Evolutionary conservation across 495 filamentous ascomycete genomes (phyloP).

Genomic region (Cairneyella variabilis): DNA sequence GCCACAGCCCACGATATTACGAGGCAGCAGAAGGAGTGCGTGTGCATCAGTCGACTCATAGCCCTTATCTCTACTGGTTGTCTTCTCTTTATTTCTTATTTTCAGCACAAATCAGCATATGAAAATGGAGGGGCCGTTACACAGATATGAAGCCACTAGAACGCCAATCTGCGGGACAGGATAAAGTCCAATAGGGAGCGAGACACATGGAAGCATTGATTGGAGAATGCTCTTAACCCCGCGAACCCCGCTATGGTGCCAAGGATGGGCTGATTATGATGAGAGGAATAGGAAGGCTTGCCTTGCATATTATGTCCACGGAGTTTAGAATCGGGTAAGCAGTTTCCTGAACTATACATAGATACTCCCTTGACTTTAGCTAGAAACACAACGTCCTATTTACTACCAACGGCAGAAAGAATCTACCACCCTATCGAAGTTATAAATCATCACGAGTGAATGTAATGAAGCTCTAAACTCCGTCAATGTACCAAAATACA

Average conservation of each 20-base stretch:
- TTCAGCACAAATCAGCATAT: not conserved
- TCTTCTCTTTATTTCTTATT: not conserved
- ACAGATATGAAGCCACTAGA: not conserved
- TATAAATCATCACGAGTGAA: too few relatives aligned
- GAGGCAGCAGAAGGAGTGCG: not conserved
- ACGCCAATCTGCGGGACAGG: slow-evolving; percentile 7
- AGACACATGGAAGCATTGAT: not conserved
- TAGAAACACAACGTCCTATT: too few relatives aligned
- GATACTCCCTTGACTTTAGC: too few relatives aligned
- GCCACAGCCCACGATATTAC: too few relatives aligned
- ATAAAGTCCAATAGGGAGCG: slow-evolving; percentile 1
- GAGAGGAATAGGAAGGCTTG: not conserved
- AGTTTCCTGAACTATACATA: too few relatives aligned
- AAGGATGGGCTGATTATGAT: too few relatives aligned
- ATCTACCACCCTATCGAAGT: too few relatives aligned
- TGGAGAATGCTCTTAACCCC: slow-evolving; percentile 9
- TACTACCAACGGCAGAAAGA: too few relatives aligned
- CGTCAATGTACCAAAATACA: too few relatives aligned
- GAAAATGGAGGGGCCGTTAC: not conserved
- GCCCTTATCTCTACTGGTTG: not conserved
- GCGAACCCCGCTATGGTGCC: too few relatives aligned
- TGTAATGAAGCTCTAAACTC: too few relatives aligned
- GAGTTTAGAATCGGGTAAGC: too few relatives aligned
- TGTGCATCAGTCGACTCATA: not conserved
- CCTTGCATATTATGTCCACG: not conserved